phyloP scores from a whole-genome alignment of 108 stramenopile genomes.

The Parmales sp. region DNA sequence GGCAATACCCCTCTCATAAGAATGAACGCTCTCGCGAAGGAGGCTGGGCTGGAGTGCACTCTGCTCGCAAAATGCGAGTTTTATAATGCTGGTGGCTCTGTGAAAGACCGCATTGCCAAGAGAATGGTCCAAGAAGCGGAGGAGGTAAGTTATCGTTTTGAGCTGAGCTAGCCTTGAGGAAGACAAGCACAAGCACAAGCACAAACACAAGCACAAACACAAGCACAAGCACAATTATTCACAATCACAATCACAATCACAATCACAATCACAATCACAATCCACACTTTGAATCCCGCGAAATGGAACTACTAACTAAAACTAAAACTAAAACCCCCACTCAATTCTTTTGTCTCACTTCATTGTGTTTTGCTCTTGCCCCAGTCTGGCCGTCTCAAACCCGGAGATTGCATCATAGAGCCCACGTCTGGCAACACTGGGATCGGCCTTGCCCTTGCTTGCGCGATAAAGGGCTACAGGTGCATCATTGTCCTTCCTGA shows the following conservation, averaged over 20 bases:
- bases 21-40: slow-evolving; percentile 40
- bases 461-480: slow-evolving; percentile 64
- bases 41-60: slow-evolving; percentile 55
- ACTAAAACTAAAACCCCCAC: too few species aligned
- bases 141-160: too few species aligned
- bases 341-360: too few species aligned
- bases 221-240: too few species aligned
- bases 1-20: slow-evolving; percentile 74
- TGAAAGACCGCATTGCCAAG: slow-evolving; percentile 81
- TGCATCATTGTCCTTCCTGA: slow-evolving; percentile 87
- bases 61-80: slow-evolving; percentile 72
- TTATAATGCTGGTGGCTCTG: slow-evolving; percentile 71
- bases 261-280: background rate
- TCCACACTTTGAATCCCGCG: background rate
- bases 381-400: slow-evolving; percentile 50
- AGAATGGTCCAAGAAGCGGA: slow-evolving; percentile 58
- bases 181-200: too few species aligned
- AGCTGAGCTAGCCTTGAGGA: too few species aligned
- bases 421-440: slow-evolving; percentile 94
- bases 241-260: background rate
- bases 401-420: slow-evolving; percentile 87
- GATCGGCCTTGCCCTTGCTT: slow-evolving; percentile 80
- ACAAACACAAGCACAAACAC: too few species aligned
- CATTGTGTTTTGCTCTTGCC: too few species aligned
- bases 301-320: too few species aligned